phyloP scores from a whole-genome alignment of 2,329 filamentous ascomycete species.

The Alternaria alternata region DNA sequence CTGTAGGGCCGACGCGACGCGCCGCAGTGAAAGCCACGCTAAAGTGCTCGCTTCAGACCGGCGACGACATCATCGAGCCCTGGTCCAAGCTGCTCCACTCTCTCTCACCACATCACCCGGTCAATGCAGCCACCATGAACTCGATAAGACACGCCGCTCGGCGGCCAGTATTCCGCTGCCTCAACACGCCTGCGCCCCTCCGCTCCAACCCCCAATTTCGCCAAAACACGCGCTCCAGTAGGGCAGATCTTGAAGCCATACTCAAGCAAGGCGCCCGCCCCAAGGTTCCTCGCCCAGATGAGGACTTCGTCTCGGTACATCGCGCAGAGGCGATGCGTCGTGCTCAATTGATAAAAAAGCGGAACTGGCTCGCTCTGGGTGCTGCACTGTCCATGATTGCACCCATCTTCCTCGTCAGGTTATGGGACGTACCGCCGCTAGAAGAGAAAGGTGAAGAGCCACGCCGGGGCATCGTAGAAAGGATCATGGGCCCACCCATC shows the following conservation, averaged over 20 bases:
- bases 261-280: slow-evolving; percentile 17
- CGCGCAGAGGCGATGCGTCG: slow-evolving; percentile 44
- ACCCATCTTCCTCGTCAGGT: slow-evolving; percentile 45
- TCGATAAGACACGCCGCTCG: slow-evolving; percentile 39
- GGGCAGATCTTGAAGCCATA: slow-evolving; percentile 24
- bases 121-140: slow-evolving; percentile 37
- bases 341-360: slow-evolving; percentile 32
- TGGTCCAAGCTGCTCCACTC: slow-evolving; percentile 20
- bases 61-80: slow-evolving; percentile 28
- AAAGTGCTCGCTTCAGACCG: slow-evolving; percentile 1
- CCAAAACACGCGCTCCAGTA: slow-evolving; percentile 26
- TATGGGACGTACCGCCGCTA: slow-evolving; percentile 40
- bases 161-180: slow-evolving; percentile 42
- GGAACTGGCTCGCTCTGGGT: slow-evolving; percentile 47
- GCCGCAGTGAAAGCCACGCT: slow-evolving; percentile 15
- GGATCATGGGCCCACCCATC: slow-evolving; percentile 36
- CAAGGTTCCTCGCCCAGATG: slow-evolving; percentile 24
- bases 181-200: slow-evolving; percentile 26
- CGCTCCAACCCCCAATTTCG: slow-evolving; percentile 25
- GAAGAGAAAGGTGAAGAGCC: slow-evolving; percentile 29
- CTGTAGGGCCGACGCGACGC: slow-evolving; percentile 32
- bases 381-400: slow-evolving; percentile 49
- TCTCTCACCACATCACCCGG: background rate
- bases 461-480: slow-evolving; percentile 36
- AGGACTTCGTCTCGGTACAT: slow-evolving; percentile 46